These are phyloP conservation scores for Andrographis paniculata DNA, from an alignment of 305 asterid genomes.

Conservation along the genomic window DNA sequence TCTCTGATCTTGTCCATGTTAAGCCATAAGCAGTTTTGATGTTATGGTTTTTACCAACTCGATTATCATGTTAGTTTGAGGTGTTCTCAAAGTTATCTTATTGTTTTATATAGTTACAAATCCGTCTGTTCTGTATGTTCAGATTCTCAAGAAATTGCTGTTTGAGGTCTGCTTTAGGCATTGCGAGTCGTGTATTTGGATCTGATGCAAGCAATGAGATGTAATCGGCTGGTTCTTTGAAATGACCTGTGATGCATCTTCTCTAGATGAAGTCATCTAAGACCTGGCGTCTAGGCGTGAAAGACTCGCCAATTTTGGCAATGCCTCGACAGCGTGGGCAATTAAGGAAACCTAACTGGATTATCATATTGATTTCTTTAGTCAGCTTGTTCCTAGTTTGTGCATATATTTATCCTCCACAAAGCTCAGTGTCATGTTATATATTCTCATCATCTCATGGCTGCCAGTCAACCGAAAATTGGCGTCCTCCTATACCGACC, in stretches of 20 bases:
- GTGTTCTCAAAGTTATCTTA: no score
- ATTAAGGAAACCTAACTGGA: constrained; percentile 61
- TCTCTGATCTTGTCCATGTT: no score
- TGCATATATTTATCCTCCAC: constrained; percentile 60
- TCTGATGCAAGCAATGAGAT: constrained; percentile 13
- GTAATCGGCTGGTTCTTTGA: constrained; percentile 12
- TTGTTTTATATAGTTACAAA: no score
- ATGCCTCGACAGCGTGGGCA: constrained; percentile 67
- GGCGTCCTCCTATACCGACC: constrained; percentile 58
- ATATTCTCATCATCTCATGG: constrained; percentile 53
- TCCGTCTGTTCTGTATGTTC: no score
- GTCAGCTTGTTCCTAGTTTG: constrained; percentile 54
- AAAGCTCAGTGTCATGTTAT: constrained; percentile 52
- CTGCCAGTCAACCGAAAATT: constrained; percentile 41
- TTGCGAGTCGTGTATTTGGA: constrained; percentile 14
- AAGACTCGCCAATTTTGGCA: constrained; percentile 61
- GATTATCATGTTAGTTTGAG: no score
- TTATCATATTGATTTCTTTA: constrained; percentile 48
- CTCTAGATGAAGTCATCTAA: constrained; percentile 68
- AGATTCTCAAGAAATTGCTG: background rate
- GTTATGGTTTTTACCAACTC: no score
- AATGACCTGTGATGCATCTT: constrained; percentile 34
- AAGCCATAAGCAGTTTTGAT: no score
- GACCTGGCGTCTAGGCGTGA: constrained; percentile 76
- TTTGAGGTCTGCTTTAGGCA: constrained; percentile 14